These are phyloP conservation scores for Kondoa malvinella DNA, from an alignment of 768 basidiomycete genomes.

Conservation along the genomic window DNA sequence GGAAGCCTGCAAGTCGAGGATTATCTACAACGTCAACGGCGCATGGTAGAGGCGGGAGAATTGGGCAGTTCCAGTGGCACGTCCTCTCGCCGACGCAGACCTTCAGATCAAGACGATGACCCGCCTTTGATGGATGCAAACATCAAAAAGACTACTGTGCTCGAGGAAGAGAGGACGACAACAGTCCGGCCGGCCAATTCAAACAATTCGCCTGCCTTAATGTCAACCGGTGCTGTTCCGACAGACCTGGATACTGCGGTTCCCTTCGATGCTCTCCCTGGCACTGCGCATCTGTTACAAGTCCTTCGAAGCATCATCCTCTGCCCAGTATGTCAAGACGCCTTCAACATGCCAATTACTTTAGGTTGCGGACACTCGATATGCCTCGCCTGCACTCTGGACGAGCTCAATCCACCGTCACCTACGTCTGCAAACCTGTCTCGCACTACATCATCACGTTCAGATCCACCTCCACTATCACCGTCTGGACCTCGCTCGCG, in stretches of 20 bases:
- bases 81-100: not conserved
- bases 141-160: not conserved
- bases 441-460: not conserved
- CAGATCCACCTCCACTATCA: not conserved
- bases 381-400: slow-evolving; percentile 19
- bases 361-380: slow-evolving; percentile 25
- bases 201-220: slow-evolving; percentile 1
- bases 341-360: slow-evolving; percentile 21
- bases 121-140: slow-evolving; percentile 1
- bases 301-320: slow-evolving; percentile 13
- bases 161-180: slow-evolving; percentile 10
- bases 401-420: not conserved
- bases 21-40: not conserved
- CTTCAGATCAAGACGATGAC: not conserved
- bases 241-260: not conserved
- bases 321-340: slow-evolving; percentile 21
- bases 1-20: not conserved
- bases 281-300: slow-evolving; percentile 10
- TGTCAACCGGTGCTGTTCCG: not conserved
- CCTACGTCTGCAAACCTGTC: not conserved
- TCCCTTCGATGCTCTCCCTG: not conserved
- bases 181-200: not conserved
- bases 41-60: not conserved
- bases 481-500: not conserved
- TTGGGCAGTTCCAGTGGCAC: not conserved